Evolutionary conservation across 768 basidiomycete species (phyloP).

Genomic region (Lepiota venenata): DNA sequence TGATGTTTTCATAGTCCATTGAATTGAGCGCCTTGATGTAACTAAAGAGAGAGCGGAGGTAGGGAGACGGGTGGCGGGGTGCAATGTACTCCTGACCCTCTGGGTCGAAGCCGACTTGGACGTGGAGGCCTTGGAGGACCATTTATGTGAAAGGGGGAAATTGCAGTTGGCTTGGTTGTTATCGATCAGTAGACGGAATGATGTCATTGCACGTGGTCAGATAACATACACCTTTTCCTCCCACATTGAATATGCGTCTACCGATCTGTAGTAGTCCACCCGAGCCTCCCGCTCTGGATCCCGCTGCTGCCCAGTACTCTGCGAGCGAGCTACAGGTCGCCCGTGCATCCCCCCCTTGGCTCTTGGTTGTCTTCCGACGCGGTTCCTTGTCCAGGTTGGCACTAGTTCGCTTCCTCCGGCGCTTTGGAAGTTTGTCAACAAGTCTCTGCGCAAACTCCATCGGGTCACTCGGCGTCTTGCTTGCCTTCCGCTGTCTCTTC

Average conservation of each 20-base stretch:
- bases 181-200: constrained; percentile 12
- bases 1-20: constrained; percentile 25
- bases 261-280: constrained; percentile 48
- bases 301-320: constrained; percentile 29
- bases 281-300: constrained; percentile 47
- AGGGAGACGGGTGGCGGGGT: constrained; percentile 27
- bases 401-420: constrained; percentile 9
- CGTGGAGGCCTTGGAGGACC: background rate
- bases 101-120: constrained; percentile 10
- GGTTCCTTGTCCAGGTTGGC: no score
- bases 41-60: constrained; percentile 30
- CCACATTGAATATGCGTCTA: constrained; percentile 50
- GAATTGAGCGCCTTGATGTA: constrained; percentile 29
- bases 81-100: constrained; percentile 7
- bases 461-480: constrained; percentile 9
- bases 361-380: constrained; percentile 11
- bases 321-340: no score
- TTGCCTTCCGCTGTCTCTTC: constrained; percentile 4
- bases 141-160: background rate
- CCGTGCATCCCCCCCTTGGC: constrained; percentile 1
- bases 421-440: constrained; percentile 11
- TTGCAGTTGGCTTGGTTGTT: constrained; percentile 1
- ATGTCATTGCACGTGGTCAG: constrained; percentile 27
- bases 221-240: constrained; percentile 60
- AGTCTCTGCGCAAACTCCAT: constrained; percentile 5